phyloP scores from a whole-genome alignment of 192 early-diverging fungal species.

The Physocladia obscura region DNA sequence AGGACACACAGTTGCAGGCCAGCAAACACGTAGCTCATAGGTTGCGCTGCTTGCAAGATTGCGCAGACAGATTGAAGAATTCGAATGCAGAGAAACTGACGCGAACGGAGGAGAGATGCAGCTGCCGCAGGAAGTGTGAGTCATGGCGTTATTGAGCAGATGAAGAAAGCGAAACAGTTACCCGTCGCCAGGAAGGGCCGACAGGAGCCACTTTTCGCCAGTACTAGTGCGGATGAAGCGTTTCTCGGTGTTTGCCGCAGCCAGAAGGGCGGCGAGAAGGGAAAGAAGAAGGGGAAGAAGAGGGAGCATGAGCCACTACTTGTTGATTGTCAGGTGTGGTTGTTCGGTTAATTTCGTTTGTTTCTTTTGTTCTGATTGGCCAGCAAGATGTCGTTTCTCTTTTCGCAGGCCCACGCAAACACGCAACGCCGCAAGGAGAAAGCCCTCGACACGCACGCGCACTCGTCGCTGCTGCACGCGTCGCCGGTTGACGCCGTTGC shows the following conservation, averaged over 20 bases:
- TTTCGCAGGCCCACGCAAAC: slow-evolving; percentile 4
- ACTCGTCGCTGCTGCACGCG: slow-evolving; percentile 8
- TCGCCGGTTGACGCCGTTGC: slow-evolving; percentile 1
- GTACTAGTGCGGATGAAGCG: no score
- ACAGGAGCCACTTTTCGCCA: no score
- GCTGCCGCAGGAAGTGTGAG: slow-evolving; percentile 1
- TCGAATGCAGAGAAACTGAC: not conserved
- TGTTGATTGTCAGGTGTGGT: no score
- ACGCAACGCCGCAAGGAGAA: not conserved
- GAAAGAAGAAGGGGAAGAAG: no score
- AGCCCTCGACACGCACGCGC: not conserved
- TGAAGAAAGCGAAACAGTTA: no score
- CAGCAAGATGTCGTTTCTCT: slow-evolving; percentile 16
- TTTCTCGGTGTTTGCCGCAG: slow-evolving; percentile 19
- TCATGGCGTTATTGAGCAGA: not conserved
- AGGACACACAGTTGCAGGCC: slow-evolving; percentile 19
- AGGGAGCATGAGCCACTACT: no score
- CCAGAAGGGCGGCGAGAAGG: not conserved
- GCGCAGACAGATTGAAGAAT: slow-evolving; percentile 12
- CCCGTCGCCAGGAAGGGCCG: no score
- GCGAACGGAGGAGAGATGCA: slow-evolving; percentile 11
- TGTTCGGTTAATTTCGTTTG: no score
- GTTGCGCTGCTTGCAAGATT: not conserved
- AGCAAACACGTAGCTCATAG: slow-evolving; percentile 21
- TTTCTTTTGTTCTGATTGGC: no score